These are phyloP conservation scores for Hibiscus tridactylites DNA, from an alignment of 345 rosid species.

Conservation along the genomic window DNA sequence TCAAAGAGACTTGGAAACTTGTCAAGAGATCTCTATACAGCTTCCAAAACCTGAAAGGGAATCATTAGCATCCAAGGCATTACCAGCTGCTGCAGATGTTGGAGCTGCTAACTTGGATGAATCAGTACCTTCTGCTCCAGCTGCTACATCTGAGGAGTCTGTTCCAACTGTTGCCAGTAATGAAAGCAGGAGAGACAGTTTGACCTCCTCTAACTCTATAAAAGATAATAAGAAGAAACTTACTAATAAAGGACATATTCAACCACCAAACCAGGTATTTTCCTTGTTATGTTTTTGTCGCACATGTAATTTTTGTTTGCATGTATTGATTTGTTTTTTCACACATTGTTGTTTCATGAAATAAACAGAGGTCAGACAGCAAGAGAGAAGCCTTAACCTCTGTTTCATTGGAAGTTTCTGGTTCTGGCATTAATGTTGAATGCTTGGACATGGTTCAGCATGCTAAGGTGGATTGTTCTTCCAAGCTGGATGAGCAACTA, in stretches of 20 bases:
- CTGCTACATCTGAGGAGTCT: slow-evolving; percentile 29
- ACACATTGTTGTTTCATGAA: slow-evolving; percentile 35
- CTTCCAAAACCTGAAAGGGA: slow-evolving; percentile 32
- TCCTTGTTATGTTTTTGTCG: background rate
- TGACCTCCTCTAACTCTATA: slow-evolving; percentile 42
- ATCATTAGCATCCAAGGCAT: slow-evolving; percentile 21
- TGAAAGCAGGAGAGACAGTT: slow-evolving; percentile 30
- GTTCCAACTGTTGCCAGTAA: slow-evolving; percentile 4
- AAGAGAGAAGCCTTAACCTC: slow-evolving; percentile 22
- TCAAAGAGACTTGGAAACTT: slow-evolving; percentile 29
- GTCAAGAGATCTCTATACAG: slow-evolving; percentile 27
- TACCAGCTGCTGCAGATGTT: slow-evolving; percentile 18
- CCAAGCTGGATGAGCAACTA: slow-evolving; percentile 15
- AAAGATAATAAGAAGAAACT: slow-evolving; percentile 42
- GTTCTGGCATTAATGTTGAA: slow-evolving; percentile 9
- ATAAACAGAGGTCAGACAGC: slow-evolving; percentile 21
- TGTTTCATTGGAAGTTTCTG: slow-evolving; percentile 30
- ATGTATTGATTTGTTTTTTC: background rate
- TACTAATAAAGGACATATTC: slow-evolving; percentile 32
- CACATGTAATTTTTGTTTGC: background rate
- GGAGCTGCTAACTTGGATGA: slow-evolving; percentile 17
- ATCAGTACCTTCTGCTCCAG: slow-evolving; percentile 9
- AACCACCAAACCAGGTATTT: slow-evolving; percentile 41
- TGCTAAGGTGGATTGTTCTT: slow-evolving; percentile 16
- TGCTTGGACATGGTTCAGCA: background rate